Evolutionary conservation across 2,329 filamentous ascomycete genomes (phyloP).

Genomic region (Periconia sp.): DNA sequence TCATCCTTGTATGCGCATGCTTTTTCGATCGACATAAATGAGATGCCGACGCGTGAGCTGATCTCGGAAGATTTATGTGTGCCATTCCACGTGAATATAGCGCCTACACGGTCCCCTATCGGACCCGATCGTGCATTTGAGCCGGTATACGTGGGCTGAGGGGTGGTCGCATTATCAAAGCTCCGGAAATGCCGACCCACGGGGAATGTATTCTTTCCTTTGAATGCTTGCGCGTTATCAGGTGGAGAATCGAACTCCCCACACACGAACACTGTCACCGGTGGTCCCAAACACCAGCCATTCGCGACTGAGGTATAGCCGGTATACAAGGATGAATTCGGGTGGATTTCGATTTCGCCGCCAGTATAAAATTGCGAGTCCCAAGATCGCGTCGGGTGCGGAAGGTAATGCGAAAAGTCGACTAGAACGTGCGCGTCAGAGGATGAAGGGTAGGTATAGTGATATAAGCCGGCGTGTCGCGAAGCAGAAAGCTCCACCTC

Average conservation of each 20-base stretch:
- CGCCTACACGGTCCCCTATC: slow-evolving; percentile 55
- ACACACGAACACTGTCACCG: slow-evolving; percentile 43
- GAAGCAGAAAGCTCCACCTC: slow-evolving; percentile 44
- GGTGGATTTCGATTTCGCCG: slow-evolving; percentile 41
- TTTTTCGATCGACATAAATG: slow-evolving; percentile 52
- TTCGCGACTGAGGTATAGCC: slow-evolving; percentile 42
- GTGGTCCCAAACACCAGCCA: slow-evolving; percentile 46
- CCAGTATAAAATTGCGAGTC: slow-evolving; percentile 46
- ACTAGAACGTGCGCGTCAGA: slow-evolving; percentile 52
- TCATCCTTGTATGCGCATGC: slow-evolving; percentile 56
- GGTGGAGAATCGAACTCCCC: slow-evolving; percentile 40
- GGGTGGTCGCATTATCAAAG: slow-evolving; percentile 37
- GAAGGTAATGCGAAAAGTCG: slow-evolving; percentile 55
- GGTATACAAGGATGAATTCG: slow-evolving; percentile 35
- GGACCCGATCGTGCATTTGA: slow-evolving; percentile 36
- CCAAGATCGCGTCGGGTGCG: slow-evolving; percentile 39
- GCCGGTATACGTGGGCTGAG: slow-evolving; percentile 36
- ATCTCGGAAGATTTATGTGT: slow-evolving; percentile 44
- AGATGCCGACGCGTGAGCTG: slow-evolving; percentile 59
- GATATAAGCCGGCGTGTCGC: slow-evolving; percentile 45
- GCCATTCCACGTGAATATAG: slow-evolving; percentile 56
- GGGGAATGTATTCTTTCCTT: slow-evolving; percentile 46
- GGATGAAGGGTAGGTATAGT: slow-evolving; percentile 45
- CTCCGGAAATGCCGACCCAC: slow-evolving; percentile 39
- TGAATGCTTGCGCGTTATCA: slow-evolving; percentile 32